phyloP scores from a whole-genome alignment of 2,329 filamentous ascomycete species.

The Pochonia chlamydosporia region DNA sequence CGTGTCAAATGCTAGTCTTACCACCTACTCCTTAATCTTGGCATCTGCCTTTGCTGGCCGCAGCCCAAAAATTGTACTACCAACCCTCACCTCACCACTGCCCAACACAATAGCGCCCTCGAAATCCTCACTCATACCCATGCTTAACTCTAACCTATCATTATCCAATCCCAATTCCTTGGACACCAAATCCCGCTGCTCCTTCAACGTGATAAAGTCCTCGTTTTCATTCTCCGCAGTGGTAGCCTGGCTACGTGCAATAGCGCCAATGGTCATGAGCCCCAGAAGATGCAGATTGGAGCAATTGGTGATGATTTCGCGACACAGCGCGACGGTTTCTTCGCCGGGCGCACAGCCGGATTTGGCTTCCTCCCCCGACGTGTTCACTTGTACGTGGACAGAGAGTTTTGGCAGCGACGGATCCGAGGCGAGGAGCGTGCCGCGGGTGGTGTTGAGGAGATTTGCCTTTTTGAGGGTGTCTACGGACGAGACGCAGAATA shows the following conservation, averaged over 20 bases:
- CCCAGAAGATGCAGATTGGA: conserved; percentile 70
- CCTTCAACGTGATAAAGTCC: conserved; percentile 68
- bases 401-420: conserved; percentile 45
- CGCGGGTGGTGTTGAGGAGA: conserved; percentile 71
- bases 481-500: conserved; percentile 88
- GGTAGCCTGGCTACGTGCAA: conserved; percentile 72
- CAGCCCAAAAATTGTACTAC: conserved; percentile 88
- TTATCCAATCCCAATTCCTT: conserved; percentile 39
- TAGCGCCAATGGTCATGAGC: conserved; percentile 96
- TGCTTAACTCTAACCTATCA: conserved; percentile 77
- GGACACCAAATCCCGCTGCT: conserved; percentile 66
- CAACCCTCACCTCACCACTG: conserved; percentile 84
- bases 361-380: conserved; percentile 80
- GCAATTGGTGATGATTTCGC: conserved; percentile 63
- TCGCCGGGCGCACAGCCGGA: conserved; percentile 69
- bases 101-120: conserved; percentile 80
- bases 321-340: conserved; percentile 59
- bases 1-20: neutral
- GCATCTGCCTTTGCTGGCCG: conserved; percentile 76
- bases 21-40: conserved; percentile 50
- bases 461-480: conserved; percentile 84
- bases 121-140: conserved; percentile 98
- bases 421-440: conserved; percentile 41
- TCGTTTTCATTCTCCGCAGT: conserved; percentile 80
- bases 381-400: conserved; percentile 93